Evolutionary conservation across 352 stramenopile species (phyloP).

Genomic region (Pythium aristosporum): DNA sequence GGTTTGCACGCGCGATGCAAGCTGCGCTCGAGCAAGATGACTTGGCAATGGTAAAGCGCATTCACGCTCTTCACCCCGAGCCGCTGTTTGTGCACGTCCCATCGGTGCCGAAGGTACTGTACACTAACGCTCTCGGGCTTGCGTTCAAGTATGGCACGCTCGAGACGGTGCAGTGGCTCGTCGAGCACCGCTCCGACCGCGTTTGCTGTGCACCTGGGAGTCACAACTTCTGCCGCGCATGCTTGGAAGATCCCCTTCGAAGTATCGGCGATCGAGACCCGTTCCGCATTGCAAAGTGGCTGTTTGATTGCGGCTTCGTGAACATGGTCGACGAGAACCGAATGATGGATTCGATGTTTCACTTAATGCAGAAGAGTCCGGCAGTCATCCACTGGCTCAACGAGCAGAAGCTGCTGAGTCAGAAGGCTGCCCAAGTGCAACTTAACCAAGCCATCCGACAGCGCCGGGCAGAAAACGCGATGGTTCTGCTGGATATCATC

Average conservation of each 20-base stretch:
- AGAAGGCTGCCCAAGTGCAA: not conserved
- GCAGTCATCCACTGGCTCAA: not conserved
- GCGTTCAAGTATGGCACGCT: not conserved
- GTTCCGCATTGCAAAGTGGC: not conserved
- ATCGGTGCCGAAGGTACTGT: not conserved
- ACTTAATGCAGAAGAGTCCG: not conserved
- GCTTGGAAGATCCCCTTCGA: not conserved
- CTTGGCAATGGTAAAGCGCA: not conserved
- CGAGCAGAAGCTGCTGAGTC: not conserved
- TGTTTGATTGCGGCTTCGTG: not conserved
- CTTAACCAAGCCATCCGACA: not conserved
- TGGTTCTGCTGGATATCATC: not conserved
- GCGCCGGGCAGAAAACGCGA: not conserved
- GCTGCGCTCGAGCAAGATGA: conserved; percentile 10
- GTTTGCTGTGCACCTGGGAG: not conserved
- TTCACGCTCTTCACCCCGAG: not conserved
- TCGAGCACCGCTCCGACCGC: conserved; percentile 4
- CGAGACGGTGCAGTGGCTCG: conserved; percentile 3
- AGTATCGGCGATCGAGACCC: not conserved
- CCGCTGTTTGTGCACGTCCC: not conserved
- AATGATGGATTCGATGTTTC: not conserved
- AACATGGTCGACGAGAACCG: not conserved
- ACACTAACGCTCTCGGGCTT: not conserved
- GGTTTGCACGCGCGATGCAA: conserved; percentile 4
- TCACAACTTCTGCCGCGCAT: not conserved